Conservation (phyloP, 495 filamentous ascomycete genomes). For the Apiosordaria backusii region DNA sequence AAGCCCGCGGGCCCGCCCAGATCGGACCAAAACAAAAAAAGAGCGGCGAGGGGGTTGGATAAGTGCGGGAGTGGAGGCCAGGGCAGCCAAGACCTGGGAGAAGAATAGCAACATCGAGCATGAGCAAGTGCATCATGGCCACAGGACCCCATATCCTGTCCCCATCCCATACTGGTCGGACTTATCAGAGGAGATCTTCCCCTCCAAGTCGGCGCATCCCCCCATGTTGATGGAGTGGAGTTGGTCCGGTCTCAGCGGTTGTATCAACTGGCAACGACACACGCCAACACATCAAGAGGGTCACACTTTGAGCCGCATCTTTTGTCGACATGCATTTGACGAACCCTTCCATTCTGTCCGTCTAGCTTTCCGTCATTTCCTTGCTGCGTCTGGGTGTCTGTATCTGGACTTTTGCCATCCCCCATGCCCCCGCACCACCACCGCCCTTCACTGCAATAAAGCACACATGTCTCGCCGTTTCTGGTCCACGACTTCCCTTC, state of each 20-base stretch:
- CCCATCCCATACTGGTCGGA: slow-evolving; percentile 37
- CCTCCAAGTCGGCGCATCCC: slow-evolving; percentile 44
- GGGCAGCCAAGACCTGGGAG: slow-evolving; percentile 13
- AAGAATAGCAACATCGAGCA: slow-evolving; percentile 34
- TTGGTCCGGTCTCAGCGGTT: slow-evolving; percentile 56
- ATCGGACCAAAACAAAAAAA: slow-evolving; percentile 35
- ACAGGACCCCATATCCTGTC: slow-evolving; percentile 35
- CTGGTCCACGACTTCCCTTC: slow-evolving; percentile 41
- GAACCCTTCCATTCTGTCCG: slow-evolving; percentile 46
- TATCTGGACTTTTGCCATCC: slow-evolving; percentile 44
- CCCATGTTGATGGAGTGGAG: slow-evolving; percentile 55
- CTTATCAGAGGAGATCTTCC: slow-evolving; percentile 47
- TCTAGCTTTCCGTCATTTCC: slow-evolving; percentile 45
- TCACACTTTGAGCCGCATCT: slow-evolving; percentile 62
- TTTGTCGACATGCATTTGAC: slow-evolving; percentile 48
- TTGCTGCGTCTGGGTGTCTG: slow-evolving; percentile 39
- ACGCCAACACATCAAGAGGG: slow-evolving; percentile 90
- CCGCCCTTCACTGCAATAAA: slow-evolving; percentile 55
- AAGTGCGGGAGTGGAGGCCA: slow-evolving; percentile 9
- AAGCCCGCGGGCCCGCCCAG: slow-evolving; percentile 19
- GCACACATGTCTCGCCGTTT: slow-evolving; percentile 59
- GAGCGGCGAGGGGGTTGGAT: background rate
- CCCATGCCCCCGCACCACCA: slow-evolving; percentile 47
- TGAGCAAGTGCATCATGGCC: slow-evolving; percentile 41
- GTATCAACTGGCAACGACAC: slow-evolving; percentile 75